These are phyloP conservation scores for Exophiala dermatitidis DNA, from an alignment of 2,329 filamentous ascomycete genomes.

Conservation along the genomic window DNA sequence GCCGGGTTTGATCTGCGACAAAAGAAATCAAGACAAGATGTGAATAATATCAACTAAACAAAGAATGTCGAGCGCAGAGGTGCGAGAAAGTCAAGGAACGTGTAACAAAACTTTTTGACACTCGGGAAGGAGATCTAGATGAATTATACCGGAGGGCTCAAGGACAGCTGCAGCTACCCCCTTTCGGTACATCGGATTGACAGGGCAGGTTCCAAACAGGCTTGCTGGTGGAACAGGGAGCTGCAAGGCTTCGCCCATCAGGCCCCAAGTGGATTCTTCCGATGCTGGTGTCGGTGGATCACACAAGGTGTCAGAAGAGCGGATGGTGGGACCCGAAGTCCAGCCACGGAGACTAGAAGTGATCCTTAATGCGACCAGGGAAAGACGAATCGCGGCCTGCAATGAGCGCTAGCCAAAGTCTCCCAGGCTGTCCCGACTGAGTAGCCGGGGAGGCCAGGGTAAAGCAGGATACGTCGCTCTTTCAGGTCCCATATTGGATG, in stretches of 20 bases:
- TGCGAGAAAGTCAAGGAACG: slow-evolving; percentile 1
- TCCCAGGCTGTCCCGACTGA: background rate
- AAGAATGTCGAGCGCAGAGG: slow-evolving; percentile 16
- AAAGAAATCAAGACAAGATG: slow-evolving; percentile 9
- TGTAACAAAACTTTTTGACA: slow-evolving; percentile 3
- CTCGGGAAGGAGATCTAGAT: background rate
- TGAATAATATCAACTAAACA: slow-evolving; percentile 12
- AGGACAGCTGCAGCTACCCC: slow-evolving; percentile 14
- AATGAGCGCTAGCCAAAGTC: background rate
- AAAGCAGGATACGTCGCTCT: background rate
- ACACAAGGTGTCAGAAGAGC: slow-evolving; percentile 8
- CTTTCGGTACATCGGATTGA: slow-evolving; percentile 16
- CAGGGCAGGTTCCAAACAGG: slow-evolving; percentile 9
- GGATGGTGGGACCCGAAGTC: slow-evolving; percentile 20
- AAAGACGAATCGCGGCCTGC: background rate
- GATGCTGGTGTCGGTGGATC: slow-evolving; percentile 1
- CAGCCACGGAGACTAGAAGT: slow-evolving; percentile 9
- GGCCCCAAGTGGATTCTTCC: background rate
- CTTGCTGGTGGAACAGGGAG: slow-evolving; percentile 17
- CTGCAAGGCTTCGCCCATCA: slow-evolving; percentile 16
- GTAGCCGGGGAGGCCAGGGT: background rate
- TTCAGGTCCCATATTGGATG: background rate
- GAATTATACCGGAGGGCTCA: background rate
- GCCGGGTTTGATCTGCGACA: slow-evolving; percentile 6
- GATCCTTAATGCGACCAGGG: slow-evolving; percentile 1